Evolutionary conservation across 2,329 filamentous ascomycete species (phyloP).

Genomic region (Fusarium cyanostomum): DNA sequence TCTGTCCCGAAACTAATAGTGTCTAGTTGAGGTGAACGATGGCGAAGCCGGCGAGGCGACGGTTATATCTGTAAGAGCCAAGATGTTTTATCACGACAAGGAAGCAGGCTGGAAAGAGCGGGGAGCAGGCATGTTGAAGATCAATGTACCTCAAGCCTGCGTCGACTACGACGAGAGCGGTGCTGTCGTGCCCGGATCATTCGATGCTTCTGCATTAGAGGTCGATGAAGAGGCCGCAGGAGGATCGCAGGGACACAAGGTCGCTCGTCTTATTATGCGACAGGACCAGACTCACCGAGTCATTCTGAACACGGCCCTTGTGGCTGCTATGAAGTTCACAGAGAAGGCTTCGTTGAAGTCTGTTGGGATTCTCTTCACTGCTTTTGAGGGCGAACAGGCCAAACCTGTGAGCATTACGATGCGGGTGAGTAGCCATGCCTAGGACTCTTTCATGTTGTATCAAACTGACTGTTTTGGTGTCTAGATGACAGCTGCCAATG

Average conservation of each 20-base stretch:
- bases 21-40: constrained; percentile 75
- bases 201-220: constrained; percentile 64
- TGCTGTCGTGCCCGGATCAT: constrained; percentile 60
- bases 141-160: constrained; percentile 75
- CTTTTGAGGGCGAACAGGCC: constrained; percentile 65
- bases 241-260: constrained; percentile 51
- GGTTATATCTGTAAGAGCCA: constrained; percentile 78
- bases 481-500: constrained; percentile 64
- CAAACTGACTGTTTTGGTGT: constrained; percentile 9
- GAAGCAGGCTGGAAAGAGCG: constrained; percentile 87
- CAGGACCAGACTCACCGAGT: constrained; percentile 90
- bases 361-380: constrained; percentile 73
- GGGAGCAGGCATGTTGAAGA: constrained; percentile 82
- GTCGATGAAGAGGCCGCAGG: constrained; percentile 52
- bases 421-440: constrained; percentile 59
- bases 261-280: constrained; percentile 84
- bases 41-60: constrained; percentile 87
- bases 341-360: constrained; percentile 78
- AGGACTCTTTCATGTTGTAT: neutral
- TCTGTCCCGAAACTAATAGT: constrained; percentile 39
- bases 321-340: constrained; percentile 81
- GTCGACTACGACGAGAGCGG: constrained; percentile 65
- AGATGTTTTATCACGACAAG: constrained; percentile 82
- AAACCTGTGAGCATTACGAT: constrained; percentile 68
- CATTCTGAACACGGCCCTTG: constrained; percentile 84